Base-by-base conservation (phyloP, 495 filamentous ascomycete genomes). In the Hypoxylon perforatum region DNA sequence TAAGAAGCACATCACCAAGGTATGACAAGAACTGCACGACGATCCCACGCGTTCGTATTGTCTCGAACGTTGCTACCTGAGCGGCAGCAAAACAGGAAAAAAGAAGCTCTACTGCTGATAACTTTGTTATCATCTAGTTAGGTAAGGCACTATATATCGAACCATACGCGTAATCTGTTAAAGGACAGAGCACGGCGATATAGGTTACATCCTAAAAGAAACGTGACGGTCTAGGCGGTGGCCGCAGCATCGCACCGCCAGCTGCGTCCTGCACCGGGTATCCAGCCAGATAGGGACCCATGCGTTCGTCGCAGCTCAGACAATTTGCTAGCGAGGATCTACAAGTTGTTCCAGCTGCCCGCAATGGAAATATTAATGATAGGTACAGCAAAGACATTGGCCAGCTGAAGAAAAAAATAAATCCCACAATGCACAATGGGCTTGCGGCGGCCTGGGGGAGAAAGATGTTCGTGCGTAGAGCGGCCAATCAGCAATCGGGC, bases 341-440 rank as follows among this genome's bases (percentile, higher is more conserved):
- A 21, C 19, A 7, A 28, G 14, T 0, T 47, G 50, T 18, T 35
- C 28, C 56, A 61, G 35, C 61, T 65, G 61, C 56, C 61, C 56
- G 57, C 46, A 61, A 58, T 22, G 61, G 60, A 56, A 69, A 61
- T n/a, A n/a, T n/a, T n/a, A n/a, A n/a, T 48, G 61, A 65, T 64
- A 46, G 41, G 41, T 44, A 9, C 17, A 44, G 17, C 41, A 19
- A 44, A 61, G 56, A 56, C 54, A 64, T 49, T 57, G 57, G 61
- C 61, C 33, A 35, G 61, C 66, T 69, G 66, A 61, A 69, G 60
- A 69, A 69, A n/a, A 64, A 33, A 33, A 33, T 9, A 33, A 33
- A 45, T 55, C 51, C 61, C 49, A 44, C 55, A 33, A 38, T 36
- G 38, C 49, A 44, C 55, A 33, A 38, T 36, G 38, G 59, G 21